Percentiles rank a stretch among this genome's conserved stretches.
phyloP scores from a whole-genome alignment of 2,329 filamentous ascomycete species.

The Ophiosphaerella herpotricha region DNA sequence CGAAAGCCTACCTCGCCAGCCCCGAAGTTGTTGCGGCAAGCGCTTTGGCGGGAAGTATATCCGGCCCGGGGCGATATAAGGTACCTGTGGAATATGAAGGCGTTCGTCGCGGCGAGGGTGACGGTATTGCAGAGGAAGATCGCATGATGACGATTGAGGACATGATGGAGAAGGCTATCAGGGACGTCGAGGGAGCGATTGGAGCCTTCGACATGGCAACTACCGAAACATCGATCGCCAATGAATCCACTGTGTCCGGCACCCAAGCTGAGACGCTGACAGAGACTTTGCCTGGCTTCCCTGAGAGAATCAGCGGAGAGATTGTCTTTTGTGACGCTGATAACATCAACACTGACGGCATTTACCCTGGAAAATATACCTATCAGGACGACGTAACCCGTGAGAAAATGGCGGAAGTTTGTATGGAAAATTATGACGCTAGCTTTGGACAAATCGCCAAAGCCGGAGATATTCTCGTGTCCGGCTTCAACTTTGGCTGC shows the following conservation, averaged over 20 bases:
- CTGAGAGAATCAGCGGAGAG: constrained; percentile 79
- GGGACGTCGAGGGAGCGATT: constrained; percentile 68
- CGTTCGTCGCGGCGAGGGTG: constrained; percentile 73
- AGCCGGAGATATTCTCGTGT: constrained; percentile 78
- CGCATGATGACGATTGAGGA: constrained; percentile 70
- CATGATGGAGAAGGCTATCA: constrained; percentile 72
- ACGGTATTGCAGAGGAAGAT: constrained; percentile 66
- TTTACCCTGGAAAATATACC: constrained; percentile 90
- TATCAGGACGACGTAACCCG: constrained; percentile 82
- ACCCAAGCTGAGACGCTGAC: constrained; percentile 54
- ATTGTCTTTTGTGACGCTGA: constrained; percentile 86
- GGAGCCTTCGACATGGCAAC: constrained; percentile 48
- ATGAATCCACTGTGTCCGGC: constrained; percentile 35
- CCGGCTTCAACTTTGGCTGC: constrained; percentile 88
- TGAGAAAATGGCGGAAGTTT: constrained; percentile 84
- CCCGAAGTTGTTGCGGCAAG: constrained; percentile 93
- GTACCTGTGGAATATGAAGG: constrained; percentile 70
- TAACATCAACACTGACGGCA: constrained; percentile 89
- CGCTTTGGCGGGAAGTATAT: constrained; percentile 73
- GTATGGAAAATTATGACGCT: constrained; percentile 92
- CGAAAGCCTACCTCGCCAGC: constrained; percentile 83
- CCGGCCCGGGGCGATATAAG: constrained; percentile 79
- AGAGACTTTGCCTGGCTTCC: constrained; percentile 83
- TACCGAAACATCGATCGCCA: constrained; percentile 36
- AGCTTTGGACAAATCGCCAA: constrained; percentile 68